These are phyloP conservation scores for Carex parvula DNA, from an alignment of 176 grass and related monocot genomes.

Conservation along the genomic window DNA sequence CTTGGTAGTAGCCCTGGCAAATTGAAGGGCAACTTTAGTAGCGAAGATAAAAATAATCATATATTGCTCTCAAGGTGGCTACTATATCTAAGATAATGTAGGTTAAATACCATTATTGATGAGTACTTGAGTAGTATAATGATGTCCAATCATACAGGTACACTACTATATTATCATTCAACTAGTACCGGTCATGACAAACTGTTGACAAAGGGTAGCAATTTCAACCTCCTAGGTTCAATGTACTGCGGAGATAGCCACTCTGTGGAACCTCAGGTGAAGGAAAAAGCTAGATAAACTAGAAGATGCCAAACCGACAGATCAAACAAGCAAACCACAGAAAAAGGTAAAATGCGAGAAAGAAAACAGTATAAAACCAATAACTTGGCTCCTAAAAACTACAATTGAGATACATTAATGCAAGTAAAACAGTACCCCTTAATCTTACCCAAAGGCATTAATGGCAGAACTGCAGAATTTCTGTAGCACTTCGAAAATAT, in stretches of 20 bases:
- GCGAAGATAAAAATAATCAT: neutral
- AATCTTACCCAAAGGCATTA: conserved; percentile 44
- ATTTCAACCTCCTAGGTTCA: neutral
- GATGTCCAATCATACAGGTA: neutral
- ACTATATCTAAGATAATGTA: neutral
- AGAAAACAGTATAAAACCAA: neutral
- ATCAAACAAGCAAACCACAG: conserved; percentile 9
- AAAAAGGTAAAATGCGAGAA: neutral
- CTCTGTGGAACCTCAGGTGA: conserved; percentile 25
- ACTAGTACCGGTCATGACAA: neutral
- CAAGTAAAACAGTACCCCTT: conserved; percentile 14
- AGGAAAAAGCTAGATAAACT: conserved; percentile 24
- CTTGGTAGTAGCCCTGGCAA: conserved; percentile 11
- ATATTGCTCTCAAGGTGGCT: neutral
- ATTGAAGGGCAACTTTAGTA: neutral
- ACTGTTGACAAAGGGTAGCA: neutral
- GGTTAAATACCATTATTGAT: neutral
- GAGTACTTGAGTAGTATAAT: neutral
- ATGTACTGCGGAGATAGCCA: neutral
- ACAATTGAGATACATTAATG: neutral
- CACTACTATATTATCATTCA: neutral
- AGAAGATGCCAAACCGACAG: conserved; percentile 23
- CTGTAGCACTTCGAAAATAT: conserved; percentile 40
- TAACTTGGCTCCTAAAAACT: neutral
- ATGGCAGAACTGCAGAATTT: conserved; percentile 54